These are phyloP conservation scores for Aphanocladium album DNA, from an alignment of 2,329 filamentous ascomycete species.

Conservation along the genomic window DNA sequence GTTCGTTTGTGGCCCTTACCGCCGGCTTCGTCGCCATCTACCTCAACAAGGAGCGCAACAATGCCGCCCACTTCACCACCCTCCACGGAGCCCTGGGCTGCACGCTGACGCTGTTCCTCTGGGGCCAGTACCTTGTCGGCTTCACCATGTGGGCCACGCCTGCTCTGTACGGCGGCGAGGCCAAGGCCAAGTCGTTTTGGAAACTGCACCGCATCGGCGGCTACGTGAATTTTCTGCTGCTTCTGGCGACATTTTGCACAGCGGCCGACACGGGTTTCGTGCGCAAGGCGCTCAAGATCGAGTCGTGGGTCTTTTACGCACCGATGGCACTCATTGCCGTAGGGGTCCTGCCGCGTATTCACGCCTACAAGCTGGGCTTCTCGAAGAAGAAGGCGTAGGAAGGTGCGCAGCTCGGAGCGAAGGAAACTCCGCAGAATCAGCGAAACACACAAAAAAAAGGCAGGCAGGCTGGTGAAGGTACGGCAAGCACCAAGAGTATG, in stretches of 20 bases:
- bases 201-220: conserved; percentile 82
- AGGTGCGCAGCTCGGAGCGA: neutral
- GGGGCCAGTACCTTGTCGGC: conserved; percentile 69
- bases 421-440: no score
- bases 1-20: conserved; percentile 57
- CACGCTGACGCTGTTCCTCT: conserved; percentile 47
- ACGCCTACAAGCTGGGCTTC: conserved; percentile 72
- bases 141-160: conserved; percentile 79
- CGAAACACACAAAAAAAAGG: no score
- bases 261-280: conserved; percentile 76
- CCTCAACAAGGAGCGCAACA: conserved; percentile 72
- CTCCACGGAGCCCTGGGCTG: conserved; percentile 80
- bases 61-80: conserved; percentile 70
- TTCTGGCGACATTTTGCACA: conserved; percentile 68
- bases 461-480: no score
- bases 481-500: no score
- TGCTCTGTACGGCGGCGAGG: conserved; percentile 67
- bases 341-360: conserved; percentile 73
- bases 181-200: conserved; percentile 76
- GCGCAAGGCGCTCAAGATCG: conserved; percentile 60
- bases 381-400: neutral
- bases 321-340: conserved; percentile 59
- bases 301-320: conserved; percentile 70
- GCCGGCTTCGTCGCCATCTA: conserved; percentile 68
- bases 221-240: conserved; percentile 65